Evolutionary conservation across 768 basidiomycete genomes (phyloP).

Genomic region (Amanita inopinata): DNA sequence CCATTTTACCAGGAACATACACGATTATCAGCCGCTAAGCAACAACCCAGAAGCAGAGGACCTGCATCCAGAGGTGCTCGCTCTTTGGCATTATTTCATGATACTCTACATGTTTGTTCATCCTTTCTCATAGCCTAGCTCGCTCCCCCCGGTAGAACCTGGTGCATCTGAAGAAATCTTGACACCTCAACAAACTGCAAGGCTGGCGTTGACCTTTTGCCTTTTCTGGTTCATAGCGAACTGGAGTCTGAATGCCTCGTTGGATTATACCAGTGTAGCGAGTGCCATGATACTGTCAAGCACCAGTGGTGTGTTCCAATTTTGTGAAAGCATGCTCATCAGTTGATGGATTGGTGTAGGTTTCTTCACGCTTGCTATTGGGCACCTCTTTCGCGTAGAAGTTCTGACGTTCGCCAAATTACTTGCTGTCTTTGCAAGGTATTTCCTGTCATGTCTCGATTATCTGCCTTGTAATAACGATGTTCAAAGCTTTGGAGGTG

Average conservation of each 20-base stretch:
- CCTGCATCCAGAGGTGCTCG: constrained; percentile 1
- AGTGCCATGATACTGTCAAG: constrained; percentile 85
- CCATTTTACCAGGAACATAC: constrained; percentile 9
- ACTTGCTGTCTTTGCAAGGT: constrained; percentile 75
- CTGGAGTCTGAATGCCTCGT: constrained; percentile 77
- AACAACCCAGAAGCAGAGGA: constrained; percentile 12
- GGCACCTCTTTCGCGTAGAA: constrained; percentile 77
- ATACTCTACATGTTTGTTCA: not conserved
- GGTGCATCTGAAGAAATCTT: constrained; percentile 22
- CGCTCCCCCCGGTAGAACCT: not conserved
- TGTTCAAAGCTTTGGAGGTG: constrained; percentile 60
- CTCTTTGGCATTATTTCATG: not conserved
- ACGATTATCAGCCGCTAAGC: constrained; percentile 19
- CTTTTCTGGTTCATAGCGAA: constrained; percentile 93
- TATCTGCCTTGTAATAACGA: not conserved
- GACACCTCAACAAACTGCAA: constrained; percentile 60
- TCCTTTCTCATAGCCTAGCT: not conserved
- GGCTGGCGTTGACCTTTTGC: constrained; percentile 73
- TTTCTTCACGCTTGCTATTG: constrained; percentile 86
- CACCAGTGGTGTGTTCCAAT: constrained; percentile 65
- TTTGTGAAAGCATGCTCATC: not conserved
- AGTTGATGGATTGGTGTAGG: constrained; percentile 35
- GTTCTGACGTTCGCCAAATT: constrained; percentile 62
- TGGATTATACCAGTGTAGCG: constrained; percentile 88
- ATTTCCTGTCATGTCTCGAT: not conserved